Evolutionary conservation across 2,329 filamentous ascomycete species (phyloP), one percentile per base, ranked within the genome.

Genomic region (Conoideocrella luteorostrata): DNA sequence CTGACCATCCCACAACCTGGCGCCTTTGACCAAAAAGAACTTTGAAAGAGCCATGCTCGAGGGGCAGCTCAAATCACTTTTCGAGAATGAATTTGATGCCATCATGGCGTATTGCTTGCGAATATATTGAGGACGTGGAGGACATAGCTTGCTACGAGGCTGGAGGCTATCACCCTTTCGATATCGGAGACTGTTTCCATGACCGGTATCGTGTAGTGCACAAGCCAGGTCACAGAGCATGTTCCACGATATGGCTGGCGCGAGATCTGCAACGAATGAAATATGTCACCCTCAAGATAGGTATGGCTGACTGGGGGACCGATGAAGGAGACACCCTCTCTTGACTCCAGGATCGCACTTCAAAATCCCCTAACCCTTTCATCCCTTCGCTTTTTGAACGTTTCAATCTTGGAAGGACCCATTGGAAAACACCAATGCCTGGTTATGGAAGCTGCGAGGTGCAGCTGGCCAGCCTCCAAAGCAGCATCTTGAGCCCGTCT

Each of bases 241-340:
- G 10, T 39, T 17, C 24, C 5, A 30, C 37, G 23, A 26, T 28
- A 15, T 39, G 37, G 15, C 29, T 41, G 4, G 20, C 39, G 26
- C 6, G 7, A 10, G 39, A 41, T 21, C 12, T 23, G 20, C 20
- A 34, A 22, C 11, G 3, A 12, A 11, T 4, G 11, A 50, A 34
- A 45, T 63, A 63, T 46, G 58, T 63, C 12, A 60, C 62, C 6
- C 39, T 65, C 17, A 66, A 65, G 47, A 50, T 58, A 11, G 54
- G 54, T 39, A 57, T 50, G 0, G 55, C 56, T 7, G 52, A 62
- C 33, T 35, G 50, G 2, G 36, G 43, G 36, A 41, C 30, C 2
- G 29, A 38, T 4, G 58, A 62, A 17, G 35, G 44, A 2, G 46
- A 56, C 13, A 41, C 56, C n/a, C n/a, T n/a, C n/a, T n/a, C n/a